Percentiles rank a stretch among this genome's conserved stretches.
phyloP scores from a whole-genome alignment of 2,329 filamentous ascomycete genomes.

The Aspergillus novofumigatus region DNA sequence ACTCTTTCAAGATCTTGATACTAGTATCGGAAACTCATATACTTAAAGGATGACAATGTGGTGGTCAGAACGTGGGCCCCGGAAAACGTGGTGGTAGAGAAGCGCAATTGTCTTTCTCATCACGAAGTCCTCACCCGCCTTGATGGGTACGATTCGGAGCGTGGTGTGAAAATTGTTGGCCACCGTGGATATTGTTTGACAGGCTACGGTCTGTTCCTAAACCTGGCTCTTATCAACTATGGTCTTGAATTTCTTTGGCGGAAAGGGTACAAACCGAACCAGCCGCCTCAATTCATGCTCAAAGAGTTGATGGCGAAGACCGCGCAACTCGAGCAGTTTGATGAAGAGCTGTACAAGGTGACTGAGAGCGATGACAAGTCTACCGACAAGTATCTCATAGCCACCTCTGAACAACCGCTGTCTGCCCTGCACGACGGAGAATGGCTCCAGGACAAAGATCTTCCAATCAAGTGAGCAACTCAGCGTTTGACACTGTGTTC shows the following conservation, averaged over 20 bases:
- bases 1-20: background rate
- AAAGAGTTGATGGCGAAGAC: slow-evolving; percentile 97
- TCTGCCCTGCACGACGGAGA: slow-evolving; percentile 90
- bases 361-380: slow-evolving; percentile 75
- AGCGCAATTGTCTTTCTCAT: slow-evolving; percentile 77
- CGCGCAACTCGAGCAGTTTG: slow-evolving; percentile 93
- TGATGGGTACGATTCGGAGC: slow-evolving; percentile 88
- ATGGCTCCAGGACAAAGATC: slow-evolving; percentile 78
- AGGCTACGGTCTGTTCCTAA: slow-evolving; percentile 84
- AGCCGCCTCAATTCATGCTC: slow-evolving; percentile 91
- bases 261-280: slow-evolving; percentile 76
- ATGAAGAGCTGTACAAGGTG: slow-evolving; percentile 98
- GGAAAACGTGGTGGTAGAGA: slow-evolving; percentile 67
- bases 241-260: slow-evolving; percentile 81
- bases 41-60: slow-evolving; percentile 67
- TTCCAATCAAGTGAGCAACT: slow-evolving; percentile 71
- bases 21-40: background rate
- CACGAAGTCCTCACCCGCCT: slow-evolving; percentile 87
- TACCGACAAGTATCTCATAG: slow-evolving; percentile 79
- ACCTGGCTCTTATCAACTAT: slow-evolving; percentile 92
- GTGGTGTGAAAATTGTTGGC: slow-evolving; percentile 89
- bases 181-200: slow-evolving; percentile 92
- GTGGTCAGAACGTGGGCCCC: slow-evolving; percentile 76
- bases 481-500: background rate
- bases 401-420: slow-evolving; percentile 91